A percentile compares a stretch with the other conserved stretches of the same genome.
Conservation (phyloP, 805 yeast genomes). For the Danielozyma ontarioensis region DNA sequence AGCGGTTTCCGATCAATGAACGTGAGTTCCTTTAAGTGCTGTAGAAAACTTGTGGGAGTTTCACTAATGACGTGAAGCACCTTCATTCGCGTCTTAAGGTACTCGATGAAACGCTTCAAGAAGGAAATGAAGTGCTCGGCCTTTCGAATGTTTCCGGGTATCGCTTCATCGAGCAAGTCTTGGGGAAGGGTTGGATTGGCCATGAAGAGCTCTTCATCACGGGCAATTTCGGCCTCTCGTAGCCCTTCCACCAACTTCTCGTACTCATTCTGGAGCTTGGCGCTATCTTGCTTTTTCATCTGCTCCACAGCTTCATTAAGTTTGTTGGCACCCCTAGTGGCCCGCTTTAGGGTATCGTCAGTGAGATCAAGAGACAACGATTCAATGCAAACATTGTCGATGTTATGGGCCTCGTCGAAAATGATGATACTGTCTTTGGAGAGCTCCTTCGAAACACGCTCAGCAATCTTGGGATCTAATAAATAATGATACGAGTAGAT, state of each 20-base stretch:
- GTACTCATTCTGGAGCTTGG: slow-evolving; percentile 83
- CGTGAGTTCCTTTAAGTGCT: slow-evolving; percentile 88
- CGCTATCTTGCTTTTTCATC: slow-evolving; percentile 77
- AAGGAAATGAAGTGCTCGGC: slow-evolving; percentile 97
- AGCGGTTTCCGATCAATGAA: slow-evolving; percentile 90
- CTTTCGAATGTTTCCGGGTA: slow-evolving; percentile 94
- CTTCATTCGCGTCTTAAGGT: slow-evolving; percentile 94
- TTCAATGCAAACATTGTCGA: slow-evolving; percentile 97
- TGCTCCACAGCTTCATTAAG: slow-evolving; percentile 79
- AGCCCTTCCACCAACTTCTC: slow-evolving; percentile 87
- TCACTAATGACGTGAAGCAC: slow-evolving; percentile 97
- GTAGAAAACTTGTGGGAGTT: slow-evolving; percentile 88
- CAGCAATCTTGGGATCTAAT: slow-evolving; percentile 95
- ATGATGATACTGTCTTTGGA: slow-evolving; percentile 91
- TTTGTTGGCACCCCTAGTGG: slow-evolving; percentile 80
- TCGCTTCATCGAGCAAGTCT: slow-evolving; percentile 84
- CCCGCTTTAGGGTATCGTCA: slow-evolving; percentile 80
- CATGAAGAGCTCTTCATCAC: slow-evolving; percentile 64
- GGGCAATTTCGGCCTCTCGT: slow-evolving; percentile 68
- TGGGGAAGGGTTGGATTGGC: slow-evolving; percentile 83
- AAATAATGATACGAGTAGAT: slow-evolving; percentile 96
- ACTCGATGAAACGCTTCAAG: slow-evolving; percentile 87
- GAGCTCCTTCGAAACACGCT: slow-evolving; percentile 85
- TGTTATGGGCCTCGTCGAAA: slow-evolving; percentile 98
- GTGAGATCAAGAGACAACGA: slow-evolving; percentile 88